Percentiles rank a stretch among this genome's conserved stretches.
Conservation (phyloP, 2,329 filamentous ascomycete species). For the Diaporthe sp. region DNA sequence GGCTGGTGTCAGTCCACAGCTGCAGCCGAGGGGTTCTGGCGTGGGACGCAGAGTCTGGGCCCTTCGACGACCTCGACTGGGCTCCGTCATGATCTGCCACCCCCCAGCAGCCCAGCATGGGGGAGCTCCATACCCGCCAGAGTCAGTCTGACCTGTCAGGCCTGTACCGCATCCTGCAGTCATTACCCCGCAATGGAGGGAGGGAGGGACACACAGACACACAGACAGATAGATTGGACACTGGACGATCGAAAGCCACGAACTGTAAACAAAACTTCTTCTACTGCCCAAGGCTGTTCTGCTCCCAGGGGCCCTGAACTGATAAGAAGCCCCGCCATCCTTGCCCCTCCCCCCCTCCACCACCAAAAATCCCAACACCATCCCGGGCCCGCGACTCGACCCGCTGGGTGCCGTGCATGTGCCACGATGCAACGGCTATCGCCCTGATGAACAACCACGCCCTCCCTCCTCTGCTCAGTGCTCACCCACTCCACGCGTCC, state of each 20-base stretch:
- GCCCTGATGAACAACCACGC: background rate
- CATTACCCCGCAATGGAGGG: conserved; percentile 21
- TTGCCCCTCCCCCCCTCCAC: background rate
- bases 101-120: background rate
- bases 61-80: conserved; percentile 13
- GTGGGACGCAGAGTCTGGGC: conserved; percentile 24
- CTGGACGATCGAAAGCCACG: conserved; percentile 15
- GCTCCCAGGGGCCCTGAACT: background rate
- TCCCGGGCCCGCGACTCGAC: background rate
- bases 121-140: conserved; percentile 25
- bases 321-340: conserved; percentile 20
- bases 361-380: background rate
- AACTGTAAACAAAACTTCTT: background rate
- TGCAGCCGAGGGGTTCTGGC: conserved; percentile 18
- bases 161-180: conserved; percentile 23
- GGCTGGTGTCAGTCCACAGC: conserved; percentile 25
- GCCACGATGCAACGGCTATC: conserved; percentile 12
- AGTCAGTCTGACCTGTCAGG: conserved; percentile 19
- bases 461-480: background rate
- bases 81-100: conserved; percentile 15
- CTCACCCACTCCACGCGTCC: background rate
- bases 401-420: conserved; percentile 1
- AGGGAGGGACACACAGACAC: background rate
- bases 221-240: background rate
- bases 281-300: background rate